Conservation (phyloP, 768 basidiomycete species). For the Suillus fuscotomentosus region DNA sequence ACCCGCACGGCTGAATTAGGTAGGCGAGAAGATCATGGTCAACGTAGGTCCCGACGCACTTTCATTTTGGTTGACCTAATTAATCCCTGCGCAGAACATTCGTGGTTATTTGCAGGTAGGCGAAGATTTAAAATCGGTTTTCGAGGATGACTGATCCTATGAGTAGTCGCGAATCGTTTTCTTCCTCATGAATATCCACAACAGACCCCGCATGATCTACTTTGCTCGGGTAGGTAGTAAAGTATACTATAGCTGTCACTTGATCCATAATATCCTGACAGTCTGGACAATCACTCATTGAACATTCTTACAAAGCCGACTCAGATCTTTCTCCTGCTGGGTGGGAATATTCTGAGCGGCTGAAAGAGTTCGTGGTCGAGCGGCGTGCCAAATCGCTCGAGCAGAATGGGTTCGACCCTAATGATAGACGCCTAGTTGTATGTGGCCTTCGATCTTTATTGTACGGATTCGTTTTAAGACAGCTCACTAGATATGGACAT, state of each 20-base stretch:
- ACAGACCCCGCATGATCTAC: conserved; percentile 88
- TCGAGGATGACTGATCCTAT: conserved; percentile 2
- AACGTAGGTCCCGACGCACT: conserved; percentile 45
- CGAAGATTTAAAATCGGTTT: background rate
- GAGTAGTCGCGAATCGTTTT: conserved; percentile 89
- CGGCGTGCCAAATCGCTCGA: conserved; percentile 76
- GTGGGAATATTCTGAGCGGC: conserved; percentile 89
- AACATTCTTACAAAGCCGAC: conserved; percentile 98
- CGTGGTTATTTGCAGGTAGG: conserved; percentile 84
- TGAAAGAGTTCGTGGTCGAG: conserved; percentile 89
- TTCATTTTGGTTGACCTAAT: background rate
- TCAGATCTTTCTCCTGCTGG: conserved; percentile 94
- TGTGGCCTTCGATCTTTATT: conserved; percentile 20
- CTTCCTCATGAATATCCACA: conserved; percentile 99
- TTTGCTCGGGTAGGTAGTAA: conserved; percentile 78
- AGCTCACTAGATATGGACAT: conserved; percentile 86
- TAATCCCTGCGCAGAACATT: conserved; percentile 52
- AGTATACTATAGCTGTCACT: conserved; percentile 1
- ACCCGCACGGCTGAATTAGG: conserved; percentile 39
- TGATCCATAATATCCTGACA: conserved; percentile 26
- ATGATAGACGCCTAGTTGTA: conserved; percentile 66
- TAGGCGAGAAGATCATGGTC: conserved; percentile 94
- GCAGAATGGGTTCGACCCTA: conserved; percentile 62
- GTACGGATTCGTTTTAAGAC: background rate
- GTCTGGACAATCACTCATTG: conserved; percentile 98